Percentiles rank a stretch among this genome's conserved stretches.
Evolutionary conservation across 306 rosid species (phyloP).

Genomic region (Pueraria montana): DNA sequence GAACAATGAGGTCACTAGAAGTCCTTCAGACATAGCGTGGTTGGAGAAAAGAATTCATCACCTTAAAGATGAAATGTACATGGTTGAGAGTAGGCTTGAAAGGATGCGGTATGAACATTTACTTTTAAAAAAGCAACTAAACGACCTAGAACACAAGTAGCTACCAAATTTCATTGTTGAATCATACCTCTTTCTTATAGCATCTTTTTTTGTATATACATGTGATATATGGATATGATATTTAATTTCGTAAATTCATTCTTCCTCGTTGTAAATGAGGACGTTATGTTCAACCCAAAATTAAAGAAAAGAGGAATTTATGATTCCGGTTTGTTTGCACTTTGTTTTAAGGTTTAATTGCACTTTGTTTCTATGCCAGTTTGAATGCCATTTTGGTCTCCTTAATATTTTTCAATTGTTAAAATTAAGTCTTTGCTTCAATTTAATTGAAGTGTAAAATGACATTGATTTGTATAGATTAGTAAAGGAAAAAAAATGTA

Average conservation of each 20-base stretch:
- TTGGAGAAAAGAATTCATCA: constrained; percentile 86
- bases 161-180: constrained; percentile 9
- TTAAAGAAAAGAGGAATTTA: background rate
- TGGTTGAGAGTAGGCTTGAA: constrained; percentile 89
- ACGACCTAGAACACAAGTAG: constrained; percentile 61
- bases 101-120: constrained; percentile 80
- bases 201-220: constrained; percentile 27
- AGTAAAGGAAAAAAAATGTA: background rate
- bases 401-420: background rate
- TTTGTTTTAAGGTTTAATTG: background rate
- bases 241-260: constrained; percentile 26
- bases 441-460: background rate
- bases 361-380: background rate
- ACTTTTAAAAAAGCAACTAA: constrained; percentile 75
- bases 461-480: background rate
- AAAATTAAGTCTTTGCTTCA: background rate
- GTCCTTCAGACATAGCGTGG: constrained; percentile 73
- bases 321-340: background rate
- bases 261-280: constrained; percentile 39
- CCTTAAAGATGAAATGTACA: constrained; percentile 93
- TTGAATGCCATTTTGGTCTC: background rate
- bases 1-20: constrained; percentile 58
- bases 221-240: constrained; percentile 14
- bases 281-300: background rate
- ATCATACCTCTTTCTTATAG: background rate